Evolutionary conservation across 2,329 filamentous ascomycete genomes (phyloP).

Genomic region (Emydomyces testavorans): DNA sequence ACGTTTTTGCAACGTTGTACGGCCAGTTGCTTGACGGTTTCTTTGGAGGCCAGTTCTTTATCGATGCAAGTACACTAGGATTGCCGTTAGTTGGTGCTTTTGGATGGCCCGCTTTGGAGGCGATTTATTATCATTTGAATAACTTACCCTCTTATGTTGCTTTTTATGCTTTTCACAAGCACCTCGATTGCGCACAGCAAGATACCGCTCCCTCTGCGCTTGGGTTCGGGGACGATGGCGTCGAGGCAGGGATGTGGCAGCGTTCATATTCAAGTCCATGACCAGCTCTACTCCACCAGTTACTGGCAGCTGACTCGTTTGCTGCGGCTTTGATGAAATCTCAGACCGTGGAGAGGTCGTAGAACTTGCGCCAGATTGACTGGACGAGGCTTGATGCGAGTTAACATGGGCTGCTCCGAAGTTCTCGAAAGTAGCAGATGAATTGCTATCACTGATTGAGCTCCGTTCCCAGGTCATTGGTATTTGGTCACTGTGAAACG

Average conservation of each 20-base stretch:
- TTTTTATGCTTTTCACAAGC: conserved; percentile 36
- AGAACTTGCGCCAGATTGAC: background rate
- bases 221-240: conserved; percentile 34
- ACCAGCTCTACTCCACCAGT: conserved; percentile 29
- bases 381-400: conserved; percentile 7
- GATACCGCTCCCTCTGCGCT: conserved; percentile 35
- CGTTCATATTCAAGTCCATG: conserved; percentile 36
- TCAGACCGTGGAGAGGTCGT: conserved; percentile 5
- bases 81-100: conserved; percentile 15
- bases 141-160: conserved; percentile 33
- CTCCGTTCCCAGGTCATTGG: conserved; percentile 11
- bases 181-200: conserved; percentile 34
- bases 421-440: conserved; percentile 16
- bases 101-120: background rate
- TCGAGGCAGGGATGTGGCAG: conserved; percentile 31
- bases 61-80: conserved; percentile 33
- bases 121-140: background rate
- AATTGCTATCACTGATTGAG: conserved; percentile 16
- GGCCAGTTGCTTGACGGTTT: background rate
- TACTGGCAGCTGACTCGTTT: conserved; percentile 5
- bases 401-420: background rate
- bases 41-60: conserved; percentile 17
- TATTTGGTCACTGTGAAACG: conserved; percentile 5
- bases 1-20: background rate
- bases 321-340: background rate